Conservation (phyloP, 164 flowering plant genomes). For the Saururus chinensis region DNA sequence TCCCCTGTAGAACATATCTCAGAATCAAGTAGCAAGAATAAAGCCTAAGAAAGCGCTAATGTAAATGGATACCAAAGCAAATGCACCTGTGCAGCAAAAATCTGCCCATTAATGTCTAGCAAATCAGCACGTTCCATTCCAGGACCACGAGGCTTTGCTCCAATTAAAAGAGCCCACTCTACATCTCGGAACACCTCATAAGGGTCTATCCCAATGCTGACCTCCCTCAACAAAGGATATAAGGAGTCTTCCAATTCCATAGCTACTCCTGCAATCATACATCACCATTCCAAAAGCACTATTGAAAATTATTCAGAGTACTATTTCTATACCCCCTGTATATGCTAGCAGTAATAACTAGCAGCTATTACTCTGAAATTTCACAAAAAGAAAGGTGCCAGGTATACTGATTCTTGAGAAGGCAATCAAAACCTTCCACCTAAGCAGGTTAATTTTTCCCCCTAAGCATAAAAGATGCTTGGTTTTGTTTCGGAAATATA, state of each 20-base stretch:
- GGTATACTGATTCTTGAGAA: not conserved
- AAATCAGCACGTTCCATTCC: slow-evolving; percentile 96
- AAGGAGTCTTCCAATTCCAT: slow-evolving; percentile 98
- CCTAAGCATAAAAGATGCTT: no score
- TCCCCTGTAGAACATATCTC: slow-evolving; percentile 38
- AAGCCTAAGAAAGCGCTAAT: not conserved
- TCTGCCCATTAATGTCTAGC: slow-evolving; percentile 84
- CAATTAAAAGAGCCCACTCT: slow-evolving; percentile 92
- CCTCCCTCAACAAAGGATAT: slow-evolving; percentile 86
- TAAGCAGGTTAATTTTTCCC: no score
- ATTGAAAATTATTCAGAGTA: no score
- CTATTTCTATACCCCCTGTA: no score
- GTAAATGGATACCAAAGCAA: not conserved
- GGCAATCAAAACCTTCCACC: not conserved
- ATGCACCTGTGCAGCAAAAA: slow-evolving; percentile 83
- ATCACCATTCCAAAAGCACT: no score
- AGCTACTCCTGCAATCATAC: slow-evolving; percentile 67
- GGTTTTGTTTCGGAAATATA: no score
- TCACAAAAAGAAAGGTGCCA: no score
- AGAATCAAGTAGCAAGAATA: not conserved
- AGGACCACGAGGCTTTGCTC: slow-evolving; percentile 99
- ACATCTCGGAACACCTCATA: slow-evolving; percentile 87
- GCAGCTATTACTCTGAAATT: not conserved
- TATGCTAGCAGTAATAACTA: no score
- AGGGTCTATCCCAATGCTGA: slow-evolving; percentile 75